Base-by-base conservation (phyloP, 208 protist species). In the Crithidia expoeki region DNA sequence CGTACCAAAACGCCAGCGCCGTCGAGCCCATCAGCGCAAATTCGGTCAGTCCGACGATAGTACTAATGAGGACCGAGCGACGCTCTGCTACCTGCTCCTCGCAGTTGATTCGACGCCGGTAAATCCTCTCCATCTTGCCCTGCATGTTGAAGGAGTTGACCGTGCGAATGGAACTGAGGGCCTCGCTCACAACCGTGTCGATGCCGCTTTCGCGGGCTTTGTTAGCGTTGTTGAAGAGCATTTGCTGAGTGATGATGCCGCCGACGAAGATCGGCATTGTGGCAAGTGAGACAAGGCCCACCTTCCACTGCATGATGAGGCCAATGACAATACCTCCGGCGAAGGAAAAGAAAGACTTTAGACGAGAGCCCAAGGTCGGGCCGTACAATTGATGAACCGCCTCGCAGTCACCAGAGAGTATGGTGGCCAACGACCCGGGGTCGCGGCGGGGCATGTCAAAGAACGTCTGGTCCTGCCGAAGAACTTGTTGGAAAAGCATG, bases 381-480 rank as follows among this genome's bases (percentile, higher is more conserved):
- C 89, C 89, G 49, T 73, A 93, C 3, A 94, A 78, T 73, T 93
- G 89, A 49, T 94, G 89, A 9, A 94, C 79, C 16, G 84, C 81
- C 78, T 94, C 86, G 70, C 89, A 93, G 68, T 92, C 89, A 32
- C 89, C 84, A 23, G 86, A 86, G 23, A 94, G 85, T 61, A 94
- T 76, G 2, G 77, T 76, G 17, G 82, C 65, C 23, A 94, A 74
- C 1, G 76, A 74, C 17, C 86, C 89, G 6, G 89, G 66, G 47
- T 94, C 89, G 38, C 85, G 82, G 10, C 81, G 72, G n/a, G 83
- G 83, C 55, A 83, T 90, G 70, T 95, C 90, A 51, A 94, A 95
- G 79, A 94, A 95, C 72, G 73, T 91, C 79, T 89, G 84, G 64
- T 95, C 90, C 65, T 95, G 90, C 17, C 86, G 84, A 14, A 94